phyloP scores from a whole-genome alignment of 495 filamentous ascomycete genomes.

The Xylaria scruposa region DNA sequence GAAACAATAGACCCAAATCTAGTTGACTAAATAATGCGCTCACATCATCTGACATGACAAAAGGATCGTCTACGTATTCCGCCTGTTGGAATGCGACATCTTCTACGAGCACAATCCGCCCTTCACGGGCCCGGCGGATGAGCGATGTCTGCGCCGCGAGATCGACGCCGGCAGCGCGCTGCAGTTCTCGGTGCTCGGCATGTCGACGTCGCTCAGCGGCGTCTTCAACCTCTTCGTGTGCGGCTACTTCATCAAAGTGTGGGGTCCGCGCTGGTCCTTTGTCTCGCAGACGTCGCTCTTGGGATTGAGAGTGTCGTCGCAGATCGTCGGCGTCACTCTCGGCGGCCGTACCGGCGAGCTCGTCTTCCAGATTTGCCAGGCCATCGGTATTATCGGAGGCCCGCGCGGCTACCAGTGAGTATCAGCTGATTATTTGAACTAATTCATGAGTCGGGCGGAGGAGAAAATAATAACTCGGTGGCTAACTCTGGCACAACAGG shows the following conservation, averaged over 20 bases:
- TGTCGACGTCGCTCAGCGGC: slow-evolving; percentile 56
- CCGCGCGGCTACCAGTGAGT: slow-evolving; percentile 61
- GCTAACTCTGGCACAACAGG: slow-evolving; percentile 29
- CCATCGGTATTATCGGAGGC: slow-evolving; percentile 63
- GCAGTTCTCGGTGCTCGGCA: slow-evolving; percentile 58
- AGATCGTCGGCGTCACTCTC: slow-evolving; percentile 59
- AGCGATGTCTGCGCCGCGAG: slow-evolving; percentile 52
- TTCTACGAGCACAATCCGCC: slow-evolving; percentile 57
- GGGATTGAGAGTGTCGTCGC: slow-evolving; percentile 58
- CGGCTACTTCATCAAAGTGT: slow-evolving; percentile 62
- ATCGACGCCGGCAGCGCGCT: slow-evolving; percentile 63
- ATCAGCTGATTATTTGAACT: background rate
- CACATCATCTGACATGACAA: slow-evolving; percentile 17
- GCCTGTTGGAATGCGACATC: slow-evolving; percentile 64
- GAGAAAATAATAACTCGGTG: background rate
- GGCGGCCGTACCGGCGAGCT: slow-evolving; percentile 59
- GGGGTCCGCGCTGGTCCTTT: slow-evolving; percentile 59
- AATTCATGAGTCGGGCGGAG: background rate
- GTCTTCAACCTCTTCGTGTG: slow-evolving; percentile 64
- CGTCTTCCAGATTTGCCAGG: slow-evolving; percentile 60
- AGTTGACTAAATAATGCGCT: slow-evolving; percentile 4
- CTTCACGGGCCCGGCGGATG: slow-evolving; percentile 40
- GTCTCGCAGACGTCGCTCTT: slow-evolving; percentile 58
- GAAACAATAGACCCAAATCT: background rate
- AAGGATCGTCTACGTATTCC: slow-evolving; percentile 64